These are phyloP conservation scores for Conoideocrella luteorostrata DNA, from an alignment of 2,329 filamentous ascomycete species.

Conservation along the genomic window DNA sequence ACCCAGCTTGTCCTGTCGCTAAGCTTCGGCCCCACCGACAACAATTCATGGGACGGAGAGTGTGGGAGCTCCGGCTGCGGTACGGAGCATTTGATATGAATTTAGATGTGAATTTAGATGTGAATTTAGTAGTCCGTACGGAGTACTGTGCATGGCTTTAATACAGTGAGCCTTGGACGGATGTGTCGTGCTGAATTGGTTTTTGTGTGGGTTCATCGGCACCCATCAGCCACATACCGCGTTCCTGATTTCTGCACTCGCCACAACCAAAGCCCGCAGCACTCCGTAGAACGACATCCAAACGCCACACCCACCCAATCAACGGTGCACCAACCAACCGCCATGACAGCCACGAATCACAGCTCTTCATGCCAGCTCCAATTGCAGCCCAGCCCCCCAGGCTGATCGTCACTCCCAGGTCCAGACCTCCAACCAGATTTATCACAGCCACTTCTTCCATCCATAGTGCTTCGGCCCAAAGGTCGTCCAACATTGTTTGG, in stretches of 20 bases:
- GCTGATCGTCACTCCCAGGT: constrained; percentile 1
- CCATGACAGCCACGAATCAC: constrained; percentile 11
- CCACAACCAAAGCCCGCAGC: background rate
- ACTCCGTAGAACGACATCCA: background rate
- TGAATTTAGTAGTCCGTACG: no score
- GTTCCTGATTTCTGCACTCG: no score
- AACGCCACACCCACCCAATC: background rate
- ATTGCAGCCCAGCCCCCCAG: background rate
- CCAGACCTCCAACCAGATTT: background rate
- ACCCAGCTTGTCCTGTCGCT: no score
- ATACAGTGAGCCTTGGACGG: no score
- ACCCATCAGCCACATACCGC: no score
- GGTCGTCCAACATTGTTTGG: background rate
- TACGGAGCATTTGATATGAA: no score
- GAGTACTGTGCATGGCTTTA: no score
- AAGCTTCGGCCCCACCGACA: background rate
- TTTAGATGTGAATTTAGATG: no score
- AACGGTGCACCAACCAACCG: background rate
- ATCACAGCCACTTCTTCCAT: constrained; percentile 3
- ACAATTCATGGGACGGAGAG: background rate
- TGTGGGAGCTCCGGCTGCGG: no score
- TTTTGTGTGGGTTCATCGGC: no score
- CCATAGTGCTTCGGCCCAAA: background rate
- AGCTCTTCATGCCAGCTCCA: constrained; percentile 6
- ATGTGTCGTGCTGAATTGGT: no score